These are phyloP conservation scores for Aspergillus quadricinctus DNA, from an alignment of 2,329 filamentous ascomycete genomes.

Conservation along the genomic window DNA sequence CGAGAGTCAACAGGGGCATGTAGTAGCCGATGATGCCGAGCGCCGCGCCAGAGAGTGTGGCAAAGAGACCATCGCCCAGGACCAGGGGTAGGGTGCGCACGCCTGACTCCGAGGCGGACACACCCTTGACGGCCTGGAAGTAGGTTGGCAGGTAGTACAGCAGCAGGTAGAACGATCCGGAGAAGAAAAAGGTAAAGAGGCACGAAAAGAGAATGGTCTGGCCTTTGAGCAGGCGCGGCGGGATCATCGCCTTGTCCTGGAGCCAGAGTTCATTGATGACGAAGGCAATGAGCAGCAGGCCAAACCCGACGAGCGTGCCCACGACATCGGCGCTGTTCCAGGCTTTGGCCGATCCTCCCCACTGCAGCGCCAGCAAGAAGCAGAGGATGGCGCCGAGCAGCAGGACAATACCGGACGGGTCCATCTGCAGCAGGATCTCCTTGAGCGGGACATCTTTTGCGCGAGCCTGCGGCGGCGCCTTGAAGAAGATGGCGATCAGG, in stretches of 20 bases:
- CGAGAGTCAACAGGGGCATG: background rate
- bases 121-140: background rate
- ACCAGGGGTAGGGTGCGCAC: background rate
- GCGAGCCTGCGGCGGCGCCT: slow-evolving; percentile 10
- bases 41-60: background rate
- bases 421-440: slow-evolving; percentile 44
- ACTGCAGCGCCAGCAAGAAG: slow-evolving; percentile 46
- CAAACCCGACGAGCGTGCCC: slow-evolving; percentile 43
- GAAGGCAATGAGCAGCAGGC: slow-evolving; percentile 34
- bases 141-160: background rate
- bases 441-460: background rate
- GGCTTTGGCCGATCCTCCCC: slow-evolving; percentile 35
- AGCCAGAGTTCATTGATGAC: slow-evolving; percentile 32
- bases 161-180: background rate
- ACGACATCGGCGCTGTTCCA: slow-evolving; percentile 43
- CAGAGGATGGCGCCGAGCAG: slow-evolving; percentile 38
- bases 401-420: slow-evolving; percentile 40
- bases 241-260: slow-evolving; percentile 40
- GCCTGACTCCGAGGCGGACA: background rate
- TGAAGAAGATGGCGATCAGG: slow-evolving; percentile 26
- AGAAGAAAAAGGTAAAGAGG: background rate
- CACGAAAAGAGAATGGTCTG: background rate
- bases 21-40: background rate
- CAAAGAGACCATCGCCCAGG: background rate
- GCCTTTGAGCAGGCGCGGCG: slow-evolving; percentile 30